Percentiles rank a stretch among this genome's conserved stretches.
Conservation (phyloP, 176 grass and related monocot species). For the Oryza australiensis region DNA sequence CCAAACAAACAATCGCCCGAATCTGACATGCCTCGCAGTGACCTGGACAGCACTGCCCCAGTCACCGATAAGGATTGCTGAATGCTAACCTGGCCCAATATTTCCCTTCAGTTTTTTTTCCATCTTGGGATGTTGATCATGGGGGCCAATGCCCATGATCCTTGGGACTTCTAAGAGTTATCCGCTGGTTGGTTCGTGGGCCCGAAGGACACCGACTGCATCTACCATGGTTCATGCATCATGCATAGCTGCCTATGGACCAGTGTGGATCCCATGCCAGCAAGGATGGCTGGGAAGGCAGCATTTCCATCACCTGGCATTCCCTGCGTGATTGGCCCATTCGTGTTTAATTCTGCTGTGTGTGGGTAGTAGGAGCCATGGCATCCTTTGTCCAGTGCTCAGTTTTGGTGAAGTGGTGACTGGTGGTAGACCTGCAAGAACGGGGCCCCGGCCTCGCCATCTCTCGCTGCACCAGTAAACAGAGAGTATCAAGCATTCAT, state of each 20-base stretch:
- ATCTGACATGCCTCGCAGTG: slow-evolving; percentile 36
- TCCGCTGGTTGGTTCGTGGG: slow-evolving; percentile 25
- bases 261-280: slow-evolving; percentile 23
- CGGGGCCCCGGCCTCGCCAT: not conserved
- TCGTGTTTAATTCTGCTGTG: slow-evolving; percentile 31
- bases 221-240: slow-evolving; percentile 21
- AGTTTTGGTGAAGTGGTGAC: slow-evolving; percentile 23
- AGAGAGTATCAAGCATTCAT: slow-evolving; percentile 31
- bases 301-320: not conserved
- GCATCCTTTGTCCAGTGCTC: not conserved
- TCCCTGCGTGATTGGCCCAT: slow-evolving; percentile 21
- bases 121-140: slow-evolving; percentile 25
- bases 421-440: slow-evolving; percentile 3
- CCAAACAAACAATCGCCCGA: slow-evolving; percentile 33
- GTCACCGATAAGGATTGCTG: slow-evolving; percentile 51
- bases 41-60: slow-evolving; percentile 19
- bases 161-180: slow-evolving; percentile 39
- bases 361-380: slow-evolving; percentile 32
- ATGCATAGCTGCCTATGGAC: slow-evolving; percentile 24
- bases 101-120: slow-evolving; percentile 1
- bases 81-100: slow-evolving; percentile 33
- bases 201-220: slow-evolving; percentile 29
- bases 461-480: slow-evolving; percentile 33
- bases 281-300: slow-evolving; percentile 29
- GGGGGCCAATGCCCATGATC: slow-evolving; percentile 45